phyloP scores from a whole-genome alignment of 2,329 filamentous ascomycete genomes.

The Xylariaceae sp. region DNA sequence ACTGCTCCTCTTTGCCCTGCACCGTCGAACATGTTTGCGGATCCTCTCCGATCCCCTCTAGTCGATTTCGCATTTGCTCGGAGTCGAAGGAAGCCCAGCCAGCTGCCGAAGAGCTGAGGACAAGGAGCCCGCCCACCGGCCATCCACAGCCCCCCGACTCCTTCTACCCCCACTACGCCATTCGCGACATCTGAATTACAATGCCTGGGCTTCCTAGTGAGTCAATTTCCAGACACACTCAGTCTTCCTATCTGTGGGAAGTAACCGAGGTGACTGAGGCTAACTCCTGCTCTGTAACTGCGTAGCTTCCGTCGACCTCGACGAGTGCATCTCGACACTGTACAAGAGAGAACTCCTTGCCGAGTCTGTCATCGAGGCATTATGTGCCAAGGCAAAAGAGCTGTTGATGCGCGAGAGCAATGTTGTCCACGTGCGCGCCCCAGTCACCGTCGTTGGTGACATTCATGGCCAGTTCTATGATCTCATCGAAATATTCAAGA shows the following conservation, averaged over 20 bases:
- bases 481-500: constrained; percentile 98
- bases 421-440: constrained; percentile 92
- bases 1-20: constrained; percentile 12
- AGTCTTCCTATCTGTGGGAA: neutral
- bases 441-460: constrained; percentile 95
- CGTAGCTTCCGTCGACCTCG: constrained; percentile 89
- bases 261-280: constrained; percentile 1
- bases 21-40: constrained; percentile 32
- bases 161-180: too few relatives aligned
- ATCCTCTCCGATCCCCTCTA: constrained; percentile 27
- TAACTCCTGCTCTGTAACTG: constrained; percentile 7
- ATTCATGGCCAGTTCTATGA: constrained; percentile 99
- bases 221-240: constrained; percentile 20
- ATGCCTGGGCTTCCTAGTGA: constrained; percentile 57
- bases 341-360: constrained; percentile 97
- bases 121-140: constrained; percentile 4
- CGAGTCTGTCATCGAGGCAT: constrained; percentile 96
- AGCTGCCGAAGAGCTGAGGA: constrained; percentile 6
- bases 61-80: constrained; percentile 30
- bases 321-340: constrained; percentile 94
- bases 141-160: constrained; percentile 4
- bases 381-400: constrained; percentile 99
- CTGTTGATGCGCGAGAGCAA: constrained; percentile 99
- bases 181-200: constrained; percentile 17
- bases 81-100: constrained; percentile 30